Percentiles rank a stretch among this genome's conserved stretches.
phyloP scores from a whole-genome alignment of 139 green algal genomes.

The Microglena sp. region DNA sequence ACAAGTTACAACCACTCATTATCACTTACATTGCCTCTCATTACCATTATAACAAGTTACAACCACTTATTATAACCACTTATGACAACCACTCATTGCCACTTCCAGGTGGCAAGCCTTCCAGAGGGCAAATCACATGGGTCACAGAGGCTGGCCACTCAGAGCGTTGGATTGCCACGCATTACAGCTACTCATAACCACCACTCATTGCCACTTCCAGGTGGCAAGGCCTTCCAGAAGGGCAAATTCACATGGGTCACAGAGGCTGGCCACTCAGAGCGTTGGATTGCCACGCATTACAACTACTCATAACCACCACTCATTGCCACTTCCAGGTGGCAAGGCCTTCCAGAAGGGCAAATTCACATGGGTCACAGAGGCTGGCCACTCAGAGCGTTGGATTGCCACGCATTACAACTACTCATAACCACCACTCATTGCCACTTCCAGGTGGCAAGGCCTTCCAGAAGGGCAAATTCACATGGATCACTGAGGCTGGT shows the following conservation, averaged over 20 bases:
- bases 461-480: constrained; percentile 36
- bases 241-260: constrained; percentile 68
- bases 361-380: constrained; percentile 72
- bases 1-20: too few relatives aligned
- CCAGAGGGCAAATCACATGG: constrained; percentile 43
- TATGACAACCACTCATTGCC: too few relatives aligned
- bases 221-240: background rate
- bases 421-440: background rate
- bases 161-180: constrained; percentile 85
- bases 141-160: constrained; percentile 68
- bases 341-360: constrained; percentile 19
- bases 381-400: background rate
- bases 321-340: background rate
- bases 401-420: background rate
- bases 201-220: background rate
- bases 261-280: constrained; percentile 62
- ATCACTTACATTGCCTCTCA: too few relatives aligned
- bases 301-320: background rate
- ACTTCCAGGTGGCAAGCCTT: background rate
- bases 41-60: too few relatives aligned
- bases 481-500: constrained; percentile 70
- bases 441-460: background rate
- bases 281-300: constrained; percentile 56
- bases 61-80: too few relatives aligned
- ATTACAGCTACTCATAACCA: too few relatives aligned